Base-by-base conservation (phyloP, 2,329 filamentous ascomycete genomes). In the Cladosporium sphaerospermum region DNA sequence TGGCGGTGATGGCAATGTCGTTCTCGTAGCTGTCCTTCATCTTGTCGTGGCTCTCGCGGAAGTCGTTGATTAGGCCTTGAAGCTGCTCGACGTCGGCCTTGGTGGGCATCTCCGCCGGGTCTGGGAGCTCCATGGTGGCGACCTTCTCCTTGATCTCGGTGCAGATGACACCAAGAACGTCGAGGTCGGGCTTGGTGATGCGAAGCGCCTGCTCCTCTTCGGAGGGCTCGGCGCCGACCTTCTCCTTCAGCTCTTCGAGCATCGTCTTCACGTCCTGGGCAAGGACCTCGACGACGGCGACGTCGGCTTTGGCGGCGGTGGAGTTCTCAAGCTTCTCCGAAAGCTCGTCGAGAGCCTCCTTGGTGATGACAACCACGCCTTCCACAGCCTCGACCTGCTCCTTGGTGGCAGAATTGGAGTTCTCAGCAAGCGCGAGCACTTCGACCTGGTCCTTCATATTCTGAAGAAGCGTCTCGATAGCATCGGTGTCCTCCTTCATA, bases 371-470 rank as follows among this genome's bases (percentile, higher is more conserved):
- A 4, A 95, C 76, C 3, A 92, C 75, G 1, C 79, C 75, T 62
- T 93, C 88, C 1, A 85, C 68, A 9, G 76, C 71, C 45, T 80
- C 78, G n/a, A 84, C 64, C 39, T 84, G 78, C 53, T 83, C 79
- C 41, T 80, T 78, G 32, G 75, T 80, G 9, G 90, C 83, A 54
- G 87, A 83, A 33, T 90, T 86, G 3, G 83, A 79, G 47, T 91
- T 75, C 31, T 43, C 45, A 1, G 79, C 75, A 23, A 81, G 67
- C 4, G 69, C 81, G 46, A 95, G 80, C 55, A 95, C 90, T 54
- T 96, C 92, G 9, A 97, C 75, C 44, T 88, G 88, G 4, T 85
- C 83, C 67, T 96, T 96, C 32, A 90, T 91, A 67, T 95, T 96
- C 40, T 86, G 83, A 10, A 97, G 78, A 45, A 97, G 83, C 0